These are phyloP conservation scores for Kentomonas sorsogonicus DNA, from an alignment of 208 protist species.

Conservation along the genomic window DNA sequence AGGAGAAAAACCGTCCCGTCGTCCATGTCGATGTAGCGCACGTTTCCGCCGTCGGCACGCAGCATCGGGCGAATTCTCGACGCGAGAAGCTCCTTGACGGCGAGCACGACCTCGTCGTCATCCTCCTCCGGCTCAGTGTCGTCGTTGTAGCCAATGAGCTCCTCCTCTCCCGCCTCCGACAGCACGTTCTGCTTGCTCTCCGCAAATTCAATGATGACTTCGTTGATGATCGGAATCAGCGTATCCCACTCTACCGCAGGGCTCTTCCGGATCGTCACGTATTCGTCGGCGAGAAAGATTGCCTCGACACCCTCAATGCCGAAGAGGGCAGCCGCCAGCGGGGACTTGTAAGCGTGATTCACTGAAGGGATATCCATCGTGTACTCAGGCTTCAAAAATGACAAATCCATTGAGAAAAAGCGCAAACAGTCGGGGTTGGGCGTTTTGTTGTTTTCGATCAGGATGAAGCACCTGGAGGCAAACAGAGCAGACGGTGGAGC, in stretches of 20 bases:
- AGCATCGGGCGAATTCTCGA: conserved; percentile 88
- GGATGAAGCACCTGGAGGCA: conserved; percentile 46
- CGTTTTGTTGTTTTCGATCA: conserved; percentile 77
- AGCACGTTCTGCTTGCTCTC: conserved; percentile 66
- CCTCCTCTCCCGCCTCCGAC: conserved; percentile 56
- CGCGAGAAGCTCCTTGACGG: conserved; percentile 89
- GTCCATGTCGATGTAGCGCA: conserved; percentile 90
- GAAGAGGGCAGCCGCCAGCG: conserved; percentile 64
- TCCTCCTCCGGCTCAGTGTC: conserved; percentile 85
- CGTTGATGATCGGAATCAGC: conserved; percentile 44
- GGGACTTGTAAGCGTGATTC: conserved; percentile 65
- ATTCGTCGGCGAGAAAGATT: conserved; percentile 78
- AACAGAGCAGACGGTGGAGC: no score
- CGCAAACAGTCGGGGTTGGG: conserved; percentile 82
- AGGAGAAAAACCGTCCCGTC: conserved; percentile 86
- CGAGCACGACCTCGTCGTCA: conserved; percentile 89
- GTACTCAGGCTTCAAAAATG: conserved; percentile 69
- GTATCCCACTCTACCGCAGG: conserved; percentile 44
- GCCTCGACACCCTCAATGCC: conserved; percentile 59
- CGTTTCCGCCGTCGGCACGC: conserved; percentile 86
- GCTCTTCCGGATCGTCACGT: conserved; percentile 68
- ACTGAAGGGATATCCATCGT: conserved; percentile 69
- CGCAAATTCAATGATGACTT: conserved; percentile 67
- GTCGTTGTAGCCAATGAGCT: conserved; percentile 65
- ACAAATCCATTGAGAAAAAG: conserved; percentile 85